Percentiles rank a stretch among this genome's conserved stretches.
These are phyloP conservation scores for Trametes coccinea DNA, from an alignment of 768 basidiomycete genomes.

Conservation along the genomic window DNA sequence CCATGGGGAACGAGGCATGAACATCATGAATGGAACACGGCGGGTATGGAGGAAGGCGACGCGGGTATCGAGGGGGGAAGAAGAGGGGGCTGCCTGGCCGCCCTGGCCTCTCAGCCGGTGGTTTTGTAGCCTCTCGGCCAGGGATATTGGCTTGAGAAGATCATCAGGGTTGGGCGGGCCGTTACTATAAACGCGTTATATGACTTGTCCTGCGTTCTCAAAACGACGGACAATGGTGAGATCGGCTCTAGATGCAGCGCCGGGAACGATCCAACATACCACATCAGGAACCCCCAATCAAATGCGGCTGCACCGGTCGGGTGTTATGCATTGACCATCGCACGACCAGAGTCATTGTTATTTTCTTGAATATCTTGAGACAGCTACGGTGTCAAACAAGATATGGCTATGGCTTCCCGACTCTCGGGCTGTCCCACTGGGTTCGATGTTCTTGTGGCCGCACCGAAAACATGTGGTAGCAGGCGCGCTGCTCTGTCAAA, in stretches of 20 bases:
- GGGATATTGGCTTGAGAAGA: conserved; percentile 15
- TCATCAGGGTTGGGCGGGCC: conserved; percentile 10
- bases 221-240: conserved; percentile 24
- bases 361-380: background rate
- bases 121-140: conserved; percentile 16
- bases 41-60: conserved; percentile 9
- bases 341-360: conserved; percentile 1
- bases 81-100: conserved; percentile 10
- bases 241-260: conserved; percentile 17
- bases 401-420: conserved; percentile 19
- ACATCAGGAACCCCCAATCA: conserved; percentile 15
- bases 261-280: conserved; percentile 18
- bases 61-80: background rate
- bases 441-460: conserved; percentile 19
- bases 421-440: conserved; percentile 14
- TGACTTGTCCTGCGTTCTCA: conserved; percentile 17
- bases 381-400: conserved; percentile 1
- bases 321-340: conserved; percentile 3
- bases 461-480: conserved; percentile 22
- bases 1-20: conserved; percentile 18
- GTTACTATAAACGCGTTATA: conserved; percentile 16
- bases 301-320: conserved; percentile 1
- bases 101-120: conserved; percentile 7
- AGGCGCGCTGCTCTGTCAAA: conserved; percentile 16
- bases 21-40: conserved; percentile 21